Evolutionary conservation across 345 rosid species (phyloP), one percentile per base, ranked within the genome.

Genomic region (Reutealis trisperma): DNA sequence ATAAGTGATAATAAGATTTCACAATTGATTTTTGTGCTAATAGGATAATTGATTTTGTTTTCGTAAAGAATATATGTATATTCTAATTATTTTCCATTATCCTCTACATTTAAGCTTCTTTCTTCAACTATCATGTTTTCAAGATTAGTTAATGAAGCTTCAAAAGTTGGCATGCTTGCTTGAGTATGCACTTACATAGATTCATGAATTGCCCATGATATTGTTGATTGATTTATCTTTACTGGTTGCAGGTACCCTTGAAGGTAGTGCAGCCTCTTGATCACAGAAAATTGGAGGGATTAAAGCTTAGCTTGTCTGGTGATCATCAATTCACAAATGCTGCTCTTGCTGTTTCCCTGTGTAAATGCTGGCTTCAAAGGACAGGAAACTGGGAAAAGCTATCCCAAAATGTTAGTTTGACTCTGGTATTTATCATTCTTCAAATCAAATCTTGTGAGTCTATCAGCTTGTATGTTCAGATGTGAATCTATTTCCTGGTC

Each of bases 261-360:
- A 77, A 85, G 82, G 89, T 90, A 71, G 90, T 88, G 34, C 83
- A 73, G 24, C 94, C 92, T 76, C 89, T 92, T 83, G 90, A 84
- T 75, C 62, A 37, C 80, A 75, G 78, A 75, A 82, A 70, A 73
- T 81, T 87, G 83, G 80, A 86, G 8, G 92, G 96, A 49, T 63
- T 83, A 58, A 66, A 82, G 41, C 96, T 92, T 83, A 72, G 98
- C 76, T 84, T 94, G 77, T 86, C 93, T 52, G 98, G 98, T 65
- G 93, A 90, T 79, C 97, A 94, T 82, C 97, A 94, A 85, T 83
- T 88, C 70, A 82, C 82, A 74, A 94, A 94, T 66, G 98, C 96
- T 62, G 94, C 93, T 75, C 98, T 92, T 84, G 98, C 98, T 71
- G 87, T 92, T 83, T 86, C 97, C 75, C 90, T 94, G 64, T 91